Percentiles rank a stretch among this genome's conserved stretches.
Conservation (phyloP, 768 basidiomycete genomes). For the Tremella yokohamensis region DNA sequence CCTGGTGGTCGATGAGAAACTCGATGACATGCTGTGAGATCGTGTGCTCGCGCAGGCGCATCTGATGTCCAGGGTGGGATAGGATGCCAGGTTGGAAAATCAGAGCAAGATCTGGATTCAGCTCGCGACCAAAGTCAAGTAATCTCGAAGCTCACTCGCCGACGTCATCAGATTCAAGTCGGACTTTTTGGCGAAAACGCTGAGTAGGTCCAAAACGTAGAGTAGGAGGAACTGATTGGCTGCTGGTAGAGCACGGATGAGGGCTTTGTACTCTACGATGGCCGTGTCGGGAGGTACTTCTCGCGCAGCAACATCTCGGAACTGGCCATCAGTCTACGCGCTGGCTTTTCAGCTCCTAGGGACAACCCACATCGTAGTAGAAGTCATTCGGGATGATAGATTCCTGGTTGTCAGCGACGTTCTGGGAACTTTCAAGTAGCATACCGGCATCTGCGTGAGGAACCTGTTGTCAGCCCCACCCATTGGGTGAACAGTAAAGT, state of each 20-base stretch:
- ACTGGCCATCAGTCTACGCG: constrained; percentile 19
- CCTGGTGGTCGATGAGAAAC: constrained; percentile 93
- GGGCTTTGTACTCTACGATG: constrained; percentile 72
- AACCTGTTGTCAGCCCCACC: constrained; percentile 54
- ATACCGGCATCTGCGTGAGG: constrained; percentile 91
- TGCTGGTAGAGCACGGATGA: constrained; percentile 79
- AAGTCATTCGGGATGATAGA: constrained; percentile 88
- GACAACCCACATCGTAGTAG: constrained; percentile 71
- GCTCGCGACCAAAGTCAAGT: background rate
- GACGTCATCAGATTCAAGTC: constrained; percentile 96
- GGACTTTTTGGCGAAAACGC: constrained; percentile 86
- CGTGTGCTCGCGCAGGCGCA: constrained; percentile 78
- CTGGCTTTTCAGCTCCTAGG: background rate
- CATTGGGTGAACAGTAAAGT: background rate
- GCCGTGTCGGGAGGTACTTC: constrained; percentile 35
- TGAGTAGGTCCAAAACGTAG: constrained; percentile 91
- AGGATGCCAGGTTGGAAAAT: constrained; percentile 96
- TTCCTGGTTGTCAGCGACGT: constrained; percentile 59
- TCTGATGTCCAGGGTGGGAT: constrained; percentile 79
- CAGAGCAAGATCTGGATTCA: constrained; percentile 75
- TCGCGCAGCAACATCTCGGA: constrained; percentile 32
- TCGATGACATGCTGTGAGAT: constrained; percentile 87
- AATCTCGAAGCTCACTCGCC: constrained; percentile 64
- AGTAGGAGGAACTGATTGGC: constrained; percentile 93
- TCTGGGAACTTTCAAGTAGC: constrained; percentile 47